Conservation (phyloP, 345 rosid species). For the Eucalyptus globulus region DNA sequence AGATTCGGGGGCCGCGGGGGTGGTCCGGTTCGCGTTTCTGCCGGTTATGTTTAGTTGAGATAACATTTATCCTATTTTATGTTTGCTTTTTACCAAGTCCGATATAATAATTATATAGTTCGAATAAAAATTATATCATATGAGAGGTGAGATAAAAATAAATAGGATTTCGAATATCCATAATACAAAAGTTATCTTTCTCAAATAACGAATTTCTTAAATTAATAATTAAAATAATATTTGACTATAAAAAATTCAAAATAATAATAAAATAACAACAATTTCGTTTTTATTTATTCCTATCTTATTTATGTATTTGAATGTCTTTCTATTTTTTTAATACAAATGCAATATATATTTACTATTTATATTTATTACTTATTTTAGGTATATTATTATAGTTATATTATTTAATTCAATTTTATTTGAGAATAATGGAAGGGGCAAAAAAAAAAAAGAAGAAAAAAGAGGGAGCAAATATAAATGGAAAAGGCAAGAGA, state of each 20-base stretch:
- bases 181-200: too few relatives aligned
- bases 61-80: too few relatives aligned
- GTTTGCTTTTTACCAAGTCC: too few relatives aligned
- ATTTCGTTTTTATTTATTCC: background rate
- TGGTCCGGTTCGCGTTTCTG: background rate
- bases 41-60: rapidly evolving
- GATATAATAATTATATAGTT: too few relatives aligned
- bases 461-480: background rate
- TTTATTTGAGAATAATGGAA: background rate
- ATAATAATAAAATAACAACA: background rate
- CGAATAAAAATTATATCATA: rapidly evolving
- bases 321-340: background rate
- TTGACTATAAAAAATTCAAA: background rate
- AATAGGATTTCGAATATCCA: rapidly evolving
- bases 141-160: rapidly evolving
- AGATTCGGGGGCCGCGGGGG: too few relatives aligned
- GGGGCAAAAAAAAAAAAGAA: background rate
- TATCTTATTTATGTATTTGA: background rate
- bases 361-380: background rate
- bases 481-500: background rate
- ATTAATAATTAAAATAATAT: too few relatives aligned
- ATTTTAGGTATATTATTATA: background rate
- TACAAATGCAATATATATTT: background rate
- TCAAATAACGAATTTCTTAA: rapidly evolving
- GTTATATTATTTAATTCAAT: background rate